A percentile compares a stretch with the other conserved stretches of the same genome.
Conservation (phyloP, 176 grass and related monocot genomes). For the Avena insularis region DNA sequence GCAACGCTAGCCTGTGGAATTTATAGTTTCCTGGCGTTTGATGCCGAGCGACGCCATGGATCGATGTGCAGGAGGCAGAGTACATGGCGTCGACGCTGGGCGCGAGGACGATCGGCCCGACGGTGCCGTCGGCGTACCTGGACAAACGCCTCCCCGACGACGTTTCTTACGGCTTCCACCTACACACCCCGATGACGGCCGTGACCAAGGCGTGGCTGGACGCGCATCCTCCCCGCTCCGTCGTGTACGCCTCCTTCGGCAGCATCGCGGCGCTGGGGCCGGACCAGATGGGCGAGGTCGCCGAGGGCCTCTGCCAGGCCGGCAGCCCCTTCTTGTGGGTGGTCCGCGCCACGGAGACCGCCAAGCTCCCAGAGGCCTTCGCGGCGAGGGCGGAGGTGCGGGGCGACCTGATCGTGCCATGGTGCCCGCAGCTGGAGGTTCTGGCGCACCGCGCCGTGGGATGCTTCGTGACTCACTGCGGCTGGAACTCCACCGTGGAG, state of each 20-base stretch:
- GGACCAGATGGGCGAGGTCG: conserved; percentile 52
- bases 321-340: conserved; percentile 72
- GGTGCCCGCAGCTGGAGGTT: background rate
- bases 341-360: conserved; percentile 43
- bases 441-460: background rate
- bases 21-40: background rate
- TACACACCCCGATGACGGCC: conserved; percentile 8
- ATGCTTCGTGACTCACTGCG: conserved; percentile 67
- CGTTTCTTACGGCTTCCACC: conserved; percentile 42
- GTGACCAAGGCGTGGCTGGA: conserved; percentile 43
- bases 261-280: conserved; percentile 42
- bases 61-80: conserved; percentile 38
- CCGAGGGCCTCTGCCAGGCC: conserved; percentile 40
- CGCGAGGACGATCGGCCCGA: conserved; percentile 35
- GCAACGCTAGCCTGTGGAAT: too few relatives aligned
- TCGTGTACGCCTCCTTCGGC: conserved; percentile 73
- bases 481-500: conserved; percentile 61
- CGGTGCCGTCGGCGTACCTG: conserved; percentile 46
- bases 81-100: conserved; percentile 23
- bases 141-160: conserved; percentile 34
- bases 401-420: background rate
- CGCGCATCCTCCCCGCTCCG: conserved; percentile 23
- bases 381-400: background rate
- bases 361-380: conserved; percentile 20
- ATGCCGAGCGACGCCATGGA: background rate